phyloP scores from a whole-genome alignment of 2,329 filamentous ascomycete species.

The Paraphoma chrysanthemicola region DNA sequence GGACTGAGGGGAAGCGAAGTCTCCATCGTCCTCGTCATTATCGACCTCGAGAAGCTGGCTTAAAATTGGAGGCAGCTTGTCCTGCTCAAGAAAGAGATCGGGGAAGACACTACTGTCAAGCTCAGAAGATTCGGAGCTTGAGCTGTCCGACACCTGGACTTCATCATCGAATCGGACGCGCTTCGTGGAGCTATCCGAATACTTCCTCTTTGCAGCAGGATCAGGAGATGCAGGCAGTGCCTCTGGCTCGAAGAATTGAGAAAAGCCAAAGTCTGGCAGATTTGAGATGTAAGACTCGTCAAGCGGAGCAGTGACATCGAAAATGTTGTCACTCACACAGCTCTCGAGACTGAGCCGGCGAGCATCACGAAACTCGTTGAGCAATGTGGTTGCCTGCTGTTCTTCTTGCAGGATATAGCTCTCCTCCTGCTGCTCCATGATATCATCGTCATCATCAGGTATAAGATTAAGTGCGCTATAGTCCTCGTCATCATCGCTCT shows the following conservation, averaged over 20 bases:
- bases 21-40: slow-evolving; percentile 52
- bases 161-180: slow-evolving; percentile 77
- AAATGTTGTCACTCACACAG: slow-evolving; percentile 41
- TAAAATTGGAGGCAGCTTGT: slow-evolving; percentile 73
- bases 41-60: slow-evolving; percentile 74
- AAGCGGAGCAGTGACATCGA: slow-evolving; percentile 38
- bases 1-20: slow-evolving; percentile 52
- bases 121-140: slow-evolving; percentile 54
- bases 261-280: slow-evolving; percentile 42
- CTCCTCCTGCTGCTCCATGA: slow-evolving; percentile 80
- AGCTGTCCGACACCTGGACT: slow-evolving; percentile 69
- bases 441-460: slow-evolving; percentile 79
- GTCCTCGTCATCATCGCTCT: slow-evolving; percentile 55
- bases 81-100: slow-evolving; percentile 80
- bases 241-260: slow-evolving; percentile 49
- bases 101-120: slow-evolving; percentile 74
- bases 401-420: slow-evolving; percentile 66
- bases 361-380: slow-evolving; percentile 41
- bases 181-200: slow-evolving; percentile 55
- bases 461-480: slow-evolving; percentile 80
- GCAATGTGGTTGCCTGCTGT: slow-evolving; percentile 36
- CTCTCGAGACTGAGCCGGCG: slow-evolving; percentile 45
- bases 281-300: slow-evolving; percentile 31
- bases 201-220: slow-evolving; percentile 42
- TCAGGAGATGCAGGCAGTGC: slow-evolving; percentile 51